Evolutionary conservation across 805 yeast genomes (phyloP), one percentile per base, ranked within the genome.

Genomic region (Vanderwaltozyma polyspora): DNA sequence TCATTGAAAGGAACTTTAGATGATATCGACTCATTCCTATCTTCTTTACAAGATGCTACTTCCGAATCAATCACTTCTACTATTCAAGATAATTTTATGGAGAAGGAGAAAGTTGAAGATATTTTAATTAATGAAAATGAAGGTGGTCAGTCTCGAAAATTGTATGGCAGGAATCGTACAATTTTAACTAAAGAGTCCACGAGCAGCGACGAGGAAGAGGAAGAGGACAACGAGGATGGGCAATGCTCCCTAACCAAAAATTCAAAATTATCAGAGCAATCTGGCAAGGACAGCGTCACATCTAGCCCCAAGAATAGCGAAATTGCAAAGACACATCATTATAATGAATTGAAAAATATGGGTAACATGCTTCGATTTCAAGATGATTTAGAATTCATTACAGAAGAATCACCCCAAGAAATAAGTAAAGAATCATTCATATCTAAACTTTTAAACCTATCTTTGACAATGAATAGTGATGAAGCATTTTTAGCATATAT

Each of bases 351-450:
- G 31, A 50, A 42, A 34, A 48, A 47, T 22, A 46, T 52, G 36
- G 72, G 72, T 3, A 50, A 51, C 17, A 47, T 48, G 12, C 38
- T 58, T 2, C 56, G 59, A 34, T 55, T 43, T 30, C 45, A 46
- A 28, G 64, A 63, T 33, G 66, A 64, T 22, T 38, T 57, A 23
- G 60, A 51, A n/a, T 62, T 60, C 34, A 33, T 63, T 5, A 24
- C 52, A 2, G 54, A 48, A 10, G 38, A 33, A n/a, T 32, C 47
- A 4, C 34, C 28, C 12, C 13, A 23, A 9, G 3, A 19, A 3
- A 7, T 26, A 14, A 8, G 16, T 5, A 31, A 21, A n/a, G 31
- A 35, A 12, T 17, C 33, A 8, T 37, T 40, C 9, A 37, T 40
- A n/a, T 42, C 50, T 3, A 45, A 45, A 13, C 34, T 52, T n/a